These are phyloP conservation scores for Penicillium crystallinum DNA, from an alignment of 495 filamentous ascomycete species.

Conservation along the genomic window DNA sequence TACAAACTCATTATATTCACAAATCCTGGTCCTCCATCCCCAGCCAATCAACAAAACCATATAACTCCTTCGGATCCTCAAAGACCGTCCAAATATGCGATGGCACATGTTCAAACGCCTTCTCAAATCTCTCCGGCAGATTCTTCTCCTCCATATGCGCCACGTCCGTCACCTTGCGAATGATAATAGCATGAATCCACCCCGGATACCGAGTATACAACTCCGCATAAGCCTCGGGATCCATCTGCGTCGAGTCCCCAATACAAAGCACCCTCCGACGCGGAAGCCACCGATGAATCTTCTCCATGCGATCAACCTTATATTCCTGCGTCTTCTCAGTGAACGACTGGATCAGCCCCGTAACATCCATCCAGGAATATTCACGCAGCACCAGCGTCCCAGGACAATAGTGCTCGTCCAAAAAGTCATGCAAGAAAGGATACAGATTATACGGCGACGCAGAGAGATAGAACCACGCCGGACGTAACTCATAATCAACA, in stretches of 20 bases:
- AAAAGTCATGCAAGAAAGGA: slow-evolving; percentile 70
- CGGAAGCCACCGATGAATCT: slow-evolving; percentile 72
- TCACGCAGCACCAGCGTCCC: slow-evolving; percentile 84
- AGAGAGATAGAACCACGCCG: slow-evolving; percentile 89
- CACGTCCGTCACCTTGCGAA: slow-evolving; percentile 77
- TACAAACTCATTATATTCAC: slow-evolving; percentile 5
- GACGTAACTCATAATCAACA: slow-evolving; percentile 52
- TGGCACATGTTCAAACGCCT: slow-evolving; percentile 74
- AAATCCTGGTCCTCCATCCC: slow-evolving; percentile 23
- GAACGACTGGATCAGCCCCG: slow-evolving; percentile 69
- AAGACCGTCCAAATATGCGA: slow-evolving; percentile 72
- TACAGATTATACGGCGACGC: slow-evolving; percentile 95
- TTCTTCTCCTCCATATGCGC: slow-evolving; percentile 72
- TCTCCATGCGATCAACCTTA: slow-evolving; percentile 74
- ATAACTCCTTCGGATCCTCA: slow-evolving; percentile 63
- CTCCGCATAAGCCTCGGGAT: slow-evolving; percentile 85
- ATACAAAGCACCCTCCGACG: slow-evolving; percentile 73
- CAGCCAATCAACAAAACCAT: slow-evolving; percentile 43
- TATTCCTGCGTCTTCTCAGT: slow-evolving; percentile 81
- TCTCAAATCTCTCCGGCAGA: slow-evolving; percentile 64
- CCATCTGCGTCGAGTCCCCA: slow-evolving; percentile 86
- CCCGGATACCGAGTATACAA: slow-evolving; percentile 57
- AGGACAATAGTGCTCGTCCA: slow-evolving; percentile 61
- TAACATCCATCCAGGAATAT: slow-evolving; percentile 79
- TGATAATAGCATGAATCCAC: slow-evolving; percentile 77